Conservation (phyloP, 2,329 filamentous ascomycete species). For the Hirsutella minnesotensis region DNA sequence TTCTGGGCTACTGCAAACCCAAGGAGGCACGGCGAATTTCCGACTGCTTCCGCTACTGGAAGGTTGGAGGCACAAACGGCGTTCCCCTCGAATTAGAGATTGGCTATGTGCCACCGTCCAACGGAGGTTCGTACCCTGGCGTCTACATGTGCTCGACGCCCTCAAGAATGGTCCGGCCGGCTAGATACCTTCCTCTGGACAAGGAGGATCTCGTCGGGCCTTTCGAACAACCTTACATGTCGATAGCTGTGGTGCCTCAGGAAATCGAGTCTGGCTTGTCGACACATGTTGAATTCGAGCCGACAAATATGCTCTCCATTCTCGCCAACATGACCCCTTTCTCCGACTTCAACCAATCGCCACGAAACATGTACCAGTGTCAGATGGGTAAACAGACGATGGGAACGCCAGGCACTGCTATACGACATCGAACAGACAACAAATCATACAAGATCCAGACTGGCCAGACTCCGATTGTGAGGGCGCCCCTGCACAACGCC, state of each 20-base stretch:
- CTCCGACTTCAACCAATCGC: slow-evolving; percentile 97
- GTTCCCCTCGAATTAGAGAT: slow-evolving; percentile 82
- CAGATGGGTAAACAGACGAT: slow-evolving; percentile 99
- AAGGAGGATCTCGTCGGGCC: slow-evolving; percentile 83
- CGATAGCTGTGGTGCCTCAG: slow-evolving; percentile 79
- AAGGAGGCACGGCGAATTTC: slow-evolving; percentile 70
- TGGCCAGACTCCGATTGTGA: slow-evolving; percentile 87
- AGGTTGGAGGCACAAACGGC: slow-evolving; percentile 73
- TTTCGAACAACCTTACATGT: slow-evolving; percentile 97
- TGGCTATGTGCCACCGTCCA: slow-evolving; percentile 78
- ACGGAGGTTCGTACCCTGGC: slow-evolving; percentile 89
- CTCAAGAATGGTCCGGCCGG: slow-evolving; percentile 78
- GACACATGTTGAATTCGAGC: slow-evolving; percentile 87
- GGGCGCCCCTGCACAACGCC: slow-evolving; percentile 84
- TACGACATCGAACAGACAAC: slow-evolving; percentile 87
- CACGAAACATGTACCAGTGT: slow-evolving; percentile 98
- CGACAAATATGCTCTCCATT: slow-evolving; percentile 95
- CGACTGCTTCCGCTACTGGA: slow-evolving; percentile 87
- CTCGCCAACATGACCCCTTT: slow-evolving; percentile 98
- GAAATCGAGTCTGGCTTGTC: slow-evolving; percentile 82
- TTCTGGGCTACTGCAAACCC: slow-evolving; percentile 83
- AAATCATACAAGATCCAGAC: slow-evolving; percentile 92
- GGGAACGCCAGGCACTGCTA: slow-evolving; percentile 83
- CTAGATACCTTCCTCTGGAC: slow-evolving; percentile 81
- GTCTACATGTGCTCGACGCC: slow-evolving; percentile 85